These are phyloP conservation scores for Megacollybia marginata DNA, from an alignment of 768 basidiomycete species.

Conservation along the genomic window DNA sequence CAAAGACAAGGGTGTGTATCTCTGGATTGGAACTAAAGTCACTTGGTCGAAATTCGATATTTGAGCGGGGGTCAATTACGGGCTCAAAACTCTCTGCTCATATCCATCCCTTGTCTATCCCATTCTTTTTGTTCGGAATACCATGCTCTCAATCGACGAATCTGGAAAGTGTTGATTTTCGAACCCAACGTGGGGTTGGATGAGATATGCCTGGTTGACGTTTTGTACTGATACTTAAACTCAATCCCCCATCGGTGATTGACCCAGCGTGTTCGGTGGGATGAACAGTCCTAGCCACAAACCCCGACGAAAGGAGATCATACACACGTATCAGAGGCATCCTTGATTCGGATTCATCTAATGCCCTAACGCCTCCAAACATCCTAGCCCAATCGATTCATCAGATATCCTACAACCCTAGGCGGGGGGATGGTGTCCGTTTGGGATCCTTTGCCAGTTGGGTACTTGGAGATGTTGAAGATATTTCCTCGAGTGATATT, in stretches of 20 bases:
- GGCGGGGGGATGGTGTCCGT: no score
- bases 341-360: no score
- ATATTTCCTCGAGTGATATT: no score
- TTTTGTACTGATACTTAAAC: no score
- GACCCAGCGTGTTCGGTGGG: slow-evolving; percentile 72
- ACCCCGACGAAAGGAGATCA: slow-evolving; percentile 60
- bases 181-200: slow-evolving; percentile 32
- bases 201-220: slow-evolving; percentile 36
- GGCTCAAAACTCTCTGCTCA: slow-evolving; percentile 60
- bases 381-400: slow-evolving; percentile 72
- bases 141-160: slow-evolving; percentile 82
- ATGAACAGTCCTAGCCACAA: slow-evolving; percentile 42
- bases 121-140: slow-evolving; percentile 64
- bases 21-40: slow-evolving; percentile 93
- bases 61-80: slow-evolving; percentile 44
- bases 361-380: slow-evolving; percentile 60
- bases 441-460: no score
- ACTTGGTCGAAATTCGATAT: slow-evolving; percentile 79
- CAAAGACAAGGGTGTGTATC: slow-evolving; percentile 48
- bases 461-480: no score
- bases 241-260: slow-evolving; percentile 70
- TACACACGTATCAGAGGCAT: no score
- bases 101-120: no score
- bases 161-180: slow-evolving; percentile 78
- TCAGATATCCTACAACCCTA: slow-evolving; percentile 67